Base-by-base conservation (phyloP, 768 basidiomycete genomes). In the Trametes cubensis region DNA sequence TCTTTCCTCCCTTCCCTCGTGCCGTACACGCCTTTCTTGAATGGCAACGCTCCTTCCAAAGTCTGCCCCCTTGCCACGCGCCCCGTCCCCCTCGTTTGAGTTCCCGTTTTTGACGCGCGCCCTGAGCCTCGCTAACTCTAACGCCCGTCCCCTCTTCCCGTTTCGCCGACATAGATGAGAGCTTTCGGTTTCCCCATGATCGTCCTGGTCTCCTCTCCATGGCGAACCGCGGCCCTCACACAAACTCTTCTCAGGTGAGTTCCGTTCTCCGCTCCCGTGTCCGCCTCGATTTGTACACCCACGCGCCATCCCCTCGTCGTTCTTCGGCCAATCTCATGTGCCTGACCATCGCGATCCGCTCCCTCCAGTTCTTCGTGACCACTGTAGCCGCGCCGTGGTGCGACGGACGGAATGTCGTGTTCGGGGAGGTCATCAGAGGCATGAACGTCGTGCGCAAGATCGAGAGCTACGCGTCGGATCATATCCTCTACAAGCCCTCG, bases 171-270 rank as follows among this genome's bases (percentile, higher is more conserved):
- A 3, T 26, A 79, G 78, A 79, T 64, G 78, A 79, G 67, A 76
- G 72, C 70, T 78, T 80, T 66, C 58, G 69, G 23, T 21, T 76
- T 38, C 70, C 67, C 58, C 79, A 80, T 65, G 67, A 73, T 69
- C 74, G 72, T 54, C 69, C 75, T 6, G 78, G 78, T 38, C 65
- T 79, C 20, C 75, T 84, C 51, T 83, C 81, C 34, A 80, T 78
- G 75, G 83, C 82, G 41, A 84, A 83, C 69, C 75, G 79, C 51
- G 82, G 82, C 14, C 76, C 78, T 13, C 72, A 82, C 69, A 78
- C 81, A 55, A 83, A 83, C 70, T 79, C 80, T 11, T 79, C 78
- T n/a, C 78, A 79, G 73, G 78, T 78, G 59, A 51, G 72, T 63
- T 42, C 45, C 28, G 15, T 49, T 20, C 40, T 6, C 42, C 39